These are phyloP conservation scores for Lepidium campestre DNA, from an alignment of 441 rosid species.

Conservation along the genomic window DNA sequence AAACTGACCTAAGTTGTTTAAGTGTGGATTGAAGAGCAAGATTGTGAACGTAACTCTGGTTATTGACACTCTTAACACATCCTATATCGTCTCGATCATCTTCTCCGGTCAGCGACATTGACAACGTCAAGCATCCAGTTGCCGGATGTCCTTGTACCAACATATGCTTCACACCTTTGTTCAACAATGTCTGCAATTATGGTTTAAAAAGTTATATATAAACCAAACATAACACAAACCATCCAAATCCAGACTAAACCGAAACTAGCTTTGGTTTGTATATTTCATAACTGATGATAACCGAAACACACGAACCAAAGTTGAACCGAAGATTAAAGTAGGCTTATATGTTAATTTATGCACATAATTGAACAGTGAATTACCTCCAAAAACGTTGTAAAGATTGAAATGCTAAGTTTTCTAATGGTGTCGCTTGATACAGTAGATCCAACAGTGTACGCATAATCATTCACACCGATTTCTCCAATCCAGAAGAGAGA, in stretches of 20 bases:
- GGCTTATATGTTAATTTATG: neutral
- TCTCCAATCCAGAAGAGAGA: constrained; percentile 89
- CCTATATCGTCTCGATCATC: constrained; percentile 70
- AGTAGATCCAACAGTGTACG: constrained; percentile 57
- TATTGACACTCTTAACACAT: constrained; percentile 63
- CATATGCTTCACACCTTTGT: constrained; percentile 64
- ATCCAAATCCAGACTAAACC: neutral
- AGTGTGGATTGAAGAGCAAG: constrained; percentile 38
- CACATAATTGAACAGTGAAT: neutral
- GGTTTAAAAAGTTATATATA: neutral
- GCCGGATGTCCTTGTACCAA: constrained; percentile 77
- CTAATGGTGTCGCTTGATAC: constrained; percentile 44
- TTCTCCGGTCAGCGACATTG: constrained; percentile 48
- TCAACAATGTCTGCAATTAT: constrained; percentile 50
- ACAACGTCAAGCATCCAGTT: constrained; percentile 68
- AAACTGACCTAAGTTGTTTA: constrained; percentile 34
- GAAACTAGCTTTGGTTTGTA: neutral
- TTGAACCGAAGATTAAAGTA: neutral
- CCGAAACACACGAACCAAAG: neutral
- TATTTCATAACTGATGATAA: neutral
- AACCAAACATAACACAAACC: neutral
- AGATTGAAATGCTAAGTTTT: constrained; percentile 39
- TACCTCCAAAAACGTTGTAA: constrained; percentile 56
- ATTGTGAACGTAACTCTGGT: constrained; percentile 50
- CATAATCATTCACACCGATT: constrained; percentile 90